Evolutionary conservation across 2,329 filamentous ascomycete species (phyloP).

Genomic region (Monosporascus sp.): DNA sequence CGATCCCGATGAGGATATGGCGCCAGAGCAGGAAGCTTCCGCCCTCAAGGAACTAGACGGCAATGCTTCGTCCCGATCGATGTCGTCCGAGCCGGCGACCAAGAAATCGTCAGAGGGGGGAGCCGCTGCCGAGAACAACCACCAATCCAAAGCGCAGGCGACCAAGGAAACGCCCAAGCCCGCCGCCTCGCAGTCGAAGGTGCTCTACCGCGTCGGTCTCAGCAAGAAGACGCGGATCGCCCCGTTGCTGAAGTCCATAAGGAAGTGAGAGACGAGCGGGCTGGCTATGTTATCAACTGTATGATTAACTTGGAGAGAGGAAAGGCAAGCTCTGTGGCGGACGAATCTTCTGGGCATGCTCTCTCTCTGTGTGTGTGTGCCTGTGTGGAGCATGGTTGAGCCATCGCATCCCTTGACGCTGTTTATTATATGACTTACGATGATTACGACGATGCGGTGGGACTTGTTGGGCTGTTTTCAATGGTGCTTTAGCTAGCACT

Average conservation of each 20-base stretch:
- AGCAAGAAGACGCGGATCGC: conserved; percentile 42
- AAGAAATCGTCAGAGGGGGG: background rate
- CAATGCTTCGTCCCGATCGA: conserved; percentile 12
- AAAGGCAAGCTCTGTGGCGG: no score
- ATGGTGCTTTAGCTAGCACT: no score
- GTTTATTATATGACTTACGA: no score
- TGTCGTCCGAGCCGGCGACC: conserved; percentile 1
- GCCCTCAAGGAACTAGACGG: conserved; percentile 17
- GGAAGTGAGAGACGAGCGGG: conserved; percentile 28
- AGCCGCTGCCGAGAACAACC: conserved; percentile 4
- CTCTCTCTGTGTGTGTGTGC: no score
- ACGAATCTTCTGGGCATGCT: no score
- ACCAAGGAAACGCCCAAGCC: conserved; percentile 13
- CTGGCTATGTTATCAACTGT: background rate
- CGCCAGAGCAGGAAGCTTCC: background rate
- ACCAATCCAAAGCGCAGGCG: conserved; percentile 7
- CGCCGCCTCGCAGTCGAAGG: conserved; percentile 27
- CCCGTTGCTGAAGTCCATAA: conserved; percentile 39
- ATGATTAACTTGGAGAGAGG: background rate
- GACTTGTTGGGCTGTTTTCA: no score
- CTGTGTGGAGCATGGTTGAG: no score
- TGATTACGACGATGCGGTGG: no score
- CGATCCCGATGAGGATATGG: background rate
- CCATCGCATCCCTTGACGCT: no score
- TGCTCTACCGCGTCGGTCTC: conserved; percentile 40